Base-by-base conservation (phyloP, 176 grass and related monocot genomes). In the Leersia perrieri region DNA sequence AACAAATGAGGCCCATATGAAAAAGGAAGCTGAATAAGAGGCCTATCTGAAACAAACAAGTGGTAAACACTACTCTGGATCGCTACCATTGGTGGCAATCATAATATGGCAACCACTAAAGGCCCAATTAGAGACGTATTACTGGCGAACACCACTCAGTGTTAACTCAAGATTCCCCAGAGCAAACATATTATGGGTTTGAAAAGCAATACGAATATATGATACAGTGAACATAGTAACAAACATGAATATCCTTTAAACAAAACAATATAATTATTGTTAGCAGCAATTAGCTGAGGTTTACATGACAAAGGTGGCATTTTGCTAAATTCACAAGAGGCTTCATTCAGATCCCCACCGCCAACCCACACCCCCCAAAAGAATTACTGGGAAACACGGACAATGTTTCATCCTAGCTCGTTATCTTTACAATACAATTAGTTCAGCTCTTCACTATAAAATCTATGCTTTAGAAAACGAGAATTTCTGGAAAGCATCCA, bases 401-500 rank as follows among this genome's bases (percentile, higher is more conserved):
- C 10, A 51, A 38, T 8, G 13, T 35, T 35, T 27, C 32, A 23
- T 35, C 20, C 41, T 41, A 33, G n/a, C 35, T 73, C 29, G 13
- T 80, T 30, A 70, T 72, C 64, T 66, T 67, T n/a, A 68, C 35
- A 87, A 22, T 26, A 33, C 51, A 14, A 68, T 65, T 41, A 78
- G 30, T 38, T 60, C 58, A 62, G 47, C 67, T 60, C 34, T 8
- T 78, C 33, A 41, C 9, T 33, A 51, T 20, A 71, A 30, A 51
- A 33, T 5, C 39, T 51, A 41, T 75, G 64, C 68, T 67, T 90
- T 72, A 98, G 58, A 80, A 82, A 82, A 93, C 83, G 86, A 93
- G 68, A 98, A 91, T 29, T 95, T 95, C 70, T 91, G 92, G 33
- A 93, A 93, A 66, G 95, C 80, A 79, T 98, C 96, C 76, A 91